A percentile compares a stretch with the other conserved stretches of the same genome.
phyloP scores from a whole-genome alignment of 495 filamentous ascomycete genomes.

The Delitschia confertaspora region DNA sequence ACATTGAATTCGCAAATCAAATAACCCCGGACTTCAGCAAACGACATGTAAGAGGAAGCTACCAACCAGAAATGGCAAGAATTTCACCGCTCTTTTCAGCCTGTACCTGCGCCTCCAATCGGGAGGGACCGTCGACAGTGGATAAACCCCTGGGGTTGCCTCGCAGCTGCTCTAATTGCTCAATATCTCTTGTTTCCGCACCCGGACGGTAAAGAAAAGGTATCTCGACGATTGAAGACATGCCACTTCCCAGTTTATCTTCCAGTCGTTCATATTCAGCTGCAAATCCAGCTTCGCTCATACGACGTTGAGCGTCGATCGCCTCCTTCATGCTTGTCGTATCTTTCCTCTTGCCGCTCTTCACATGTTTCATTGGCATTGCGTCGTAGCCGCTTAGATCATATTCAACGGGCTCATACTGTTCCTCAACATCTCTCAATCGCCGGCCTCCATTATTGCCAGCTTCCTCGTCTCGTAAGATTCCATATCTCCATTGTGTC shows the following conservation, averaged over 20 bases:
- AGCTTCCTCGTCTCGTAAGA: conserved; percentile 20
- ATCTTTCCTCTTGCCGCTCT: not conserved
- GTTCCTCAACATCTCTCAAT: conserved; percentile 21
- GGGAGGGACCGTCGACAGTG: not conserved
- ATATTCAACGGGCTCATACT: conserved; percentile 18
- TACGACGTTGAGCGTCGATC: conserved; percentile 8
- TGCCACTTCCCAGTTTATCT: conserved; percentile 23
- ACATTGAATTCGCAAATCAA: not conserved
- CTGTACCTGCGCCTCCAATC: conserved; percentile 16
- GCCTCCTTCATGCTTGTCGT: conserved; percentile 12
- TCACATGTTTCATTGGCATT: conserved; percentile 19
- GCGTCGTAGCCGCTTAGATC: conserved; percentile 26
- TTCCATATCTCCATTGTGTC: conserved; percentile 23
- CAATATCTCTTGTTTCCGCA: not conserved
- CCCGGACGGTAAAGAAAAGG: conserved; percentile 16
- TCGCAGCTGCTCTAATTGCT: too few species aligned
- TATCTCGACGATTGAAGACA: conserved; percentile 18
- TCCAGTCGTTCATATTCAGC: conserved; percentile 27
- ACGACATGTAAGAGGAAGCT: not conserved
- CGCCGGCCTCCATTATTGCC: not conserved
- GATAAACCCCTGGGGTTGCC: too few species aligned
- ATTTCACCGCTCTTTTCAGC: conserved; percentile 25
- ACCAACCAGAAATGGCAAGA: conserved; percentile 16
- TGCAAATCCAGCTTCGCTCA: conserved; percentile 20
- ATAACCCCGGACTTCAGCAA: not conserved